Conservation (phyloP, 2,329 filamentous ascomycete species). For the Phaeosphaeria sp. region DNA sequence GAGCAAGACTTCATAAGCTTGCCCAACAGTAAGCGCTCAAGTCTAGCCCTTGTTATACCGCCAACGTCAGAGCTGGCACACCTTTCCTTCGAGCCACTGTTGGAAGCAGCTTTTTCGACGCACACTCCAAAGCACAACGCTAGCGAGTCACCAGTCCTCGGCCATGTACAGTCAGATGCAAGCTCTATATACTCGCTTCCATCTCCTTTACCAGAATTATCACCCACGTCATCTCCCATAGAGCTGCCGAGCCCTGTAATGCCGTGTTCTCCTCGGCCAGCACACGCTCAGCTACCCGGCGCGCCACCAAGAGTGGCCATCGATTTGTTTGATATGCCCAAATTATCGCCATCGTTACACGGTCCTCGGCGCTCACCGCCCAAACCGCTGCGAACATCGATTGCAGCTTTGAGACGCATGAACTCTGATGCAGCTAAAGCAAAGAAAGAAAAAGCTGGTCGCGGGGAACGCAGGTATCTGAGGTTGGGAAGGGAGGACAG, state of each 20-base stretch:
- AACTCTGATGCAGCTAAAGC: conserved; percentile 47
- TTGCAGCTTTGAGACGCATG: conserved; percentile 51
- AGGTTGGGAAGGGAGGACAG: conserved; percentile 50
- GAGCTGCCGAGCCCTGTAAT: conserved; percentile 11
- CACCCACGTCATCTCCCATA: conserved; percentile 19
- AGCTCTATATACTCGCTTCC: conserved; percentile 27
- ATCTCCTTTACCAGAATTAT: conserved; percentile 12
- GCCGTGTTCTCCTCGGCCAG: conserved; percentile 33
- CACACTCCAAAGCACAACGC: conserved; percentile 7
- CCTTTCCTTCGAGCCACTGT: conserved; percentile 27
- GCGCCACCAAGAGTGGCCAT: conserved; percentile 12
- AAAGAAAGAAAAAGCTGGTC: conserved; percentile 25
- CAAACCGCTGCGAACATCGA: conserved; percentile 47
- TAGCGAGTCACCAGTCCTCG: conserved; percentile 16
- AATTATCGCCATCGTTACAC: conserved; percentile 19
- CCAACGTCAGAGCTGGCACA: conserved; percentile 14
- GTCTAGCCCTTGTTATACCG: conserved; percentile 14
- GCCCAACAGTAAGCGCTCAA: conserved; percentile 14
- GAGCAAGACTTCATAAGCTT: conserved; percentile 13
- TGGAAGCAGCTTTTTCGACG: conserved; percentile 29
- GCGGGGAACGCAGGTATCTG: conserved; percentile 47
- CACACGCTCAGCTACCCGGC: conserved; percentile 24
- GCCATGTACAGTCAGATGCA: conserved; percentile 16
- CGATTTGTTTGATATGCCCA: conserved; percentile 32
- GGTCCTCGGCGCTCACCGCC: conserved; percentile 46